Percentiles rank a stretch among this genome's conserved stretches.
phyloP scores from a whole-genome alignment of 2,329 filamentous ascomycete genomes.

The Leptographium galeiforme region DNA sequence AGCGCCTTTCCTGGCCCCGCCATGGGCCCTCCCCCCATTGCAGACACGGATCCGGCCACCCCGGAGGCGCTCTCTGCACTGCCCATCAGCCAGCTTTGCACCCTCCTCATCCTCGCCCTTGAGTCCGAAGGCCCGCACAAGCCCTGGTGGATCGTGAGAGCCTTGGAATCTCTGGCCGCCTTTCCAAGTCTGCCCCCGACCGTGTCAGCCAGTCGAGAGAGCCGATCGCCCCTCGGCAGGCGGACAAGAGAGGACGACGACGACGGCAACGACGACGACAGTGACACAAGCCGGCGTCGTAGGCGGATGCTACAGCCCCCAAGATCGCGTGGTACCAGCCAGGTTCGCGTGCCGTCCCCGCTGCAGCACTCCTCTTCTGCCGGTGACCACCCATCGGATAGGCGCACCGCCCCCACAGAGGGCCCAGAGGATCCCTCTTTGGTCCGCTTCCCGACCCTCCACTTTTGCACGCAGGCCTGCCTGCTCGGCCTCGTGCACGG shows the following conservation, averaged over 20 bases:
- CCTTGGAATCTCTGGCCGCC: background rate
- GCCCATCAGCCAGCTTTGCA: background rate
- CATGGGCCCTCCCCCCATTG: background rate
- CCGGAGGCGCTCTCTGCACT: background rate
- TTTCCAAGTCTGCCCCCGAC: background rate
- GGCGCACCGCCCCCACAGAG: background rate
- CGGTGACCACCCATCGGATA: background rate
- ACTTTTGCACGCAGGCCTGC: background rate
- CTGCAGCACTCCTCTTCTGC: background rate
- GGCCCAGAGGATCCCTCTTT: background rate
- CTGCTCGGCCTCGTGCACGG: background rate
- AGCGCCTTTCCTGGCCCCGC: background rate
- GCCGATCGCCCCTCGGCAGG: background rate
- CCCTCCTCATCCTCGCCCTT: background rate
- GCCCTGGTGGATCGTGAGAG: background rate
- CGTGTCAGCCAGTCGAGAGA: background rate
- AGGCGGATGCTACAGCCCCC: no score
- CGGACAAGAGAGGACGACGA: background rate
- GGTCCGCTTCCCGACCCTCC: no score
- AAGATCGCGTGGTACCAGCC: background rate
- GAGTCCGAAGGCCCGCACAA: background rate
- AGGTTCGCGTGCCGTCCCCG: background rate
- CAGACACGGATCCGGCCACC: background rate
- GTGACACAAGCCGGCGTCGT: background rate
- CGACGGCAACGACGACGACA: background rate